Base-by-base conservation (phyloP, 1,139 yeast genomes). In the Lodderomyces metapsilosis region DNA sequence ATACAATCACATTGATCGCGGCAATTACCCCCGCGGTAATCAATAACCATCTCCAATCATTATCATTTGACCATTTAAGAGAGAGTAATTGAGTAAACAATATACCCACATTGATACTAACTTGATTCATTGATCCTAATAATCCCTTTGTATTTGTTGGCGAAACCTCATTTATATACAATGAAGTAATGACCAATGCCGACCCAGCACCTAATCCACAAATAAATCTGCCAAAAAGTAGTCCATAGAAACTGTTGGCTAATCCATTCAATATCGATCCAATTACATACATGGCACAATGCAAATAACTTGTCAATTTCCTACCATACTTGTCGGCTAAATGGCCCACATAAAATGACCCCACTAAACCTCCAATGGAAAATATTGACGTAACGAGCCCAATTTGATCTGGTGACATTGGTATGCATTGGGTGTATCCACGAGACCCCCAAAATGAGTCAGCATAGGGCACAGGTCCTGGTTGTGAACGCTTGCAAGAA, bases 201-300 rank as follows among this genome's bases (percentile, higher is more conserved):
- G 84, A 71, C 4, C 98, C 98, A 7, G 96, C 95, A 2, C 87
- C 95, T 5, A 88, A 43, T 0, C 98, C 98, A 28, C 86, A 78
- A 5, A 87, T 54, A 43, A 88, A 74, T 44, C 98, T 70, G 0
- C 97, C 98, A 11, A 76, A n/a, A 12, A 80, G 57, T 49, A 91
- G 61, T 5, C 59, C 54, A 8, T 47, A 17, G 45, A 75, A 77
- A 10, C 68, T 56, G 37, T 71, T 66, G 12, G 87, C 70, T 12
- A 68, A 52, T 5, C 82, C 80, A 59, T 84, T 81, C 17, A 85
- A 47, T 3, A 76, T 52, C 0, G 96, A 82, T 0, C 98, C 97
- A n/a, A 83, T 24, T 5, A 80, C 59, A 52, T 77, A 86, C 3
- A 82, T 57, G 0, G 69, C 36, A 37, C 82, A 74, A 46, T 86